Base-by-base conservation (phyloP, 768 basidiomycete genomes). In the Lentinus tigrinus region DNA sequence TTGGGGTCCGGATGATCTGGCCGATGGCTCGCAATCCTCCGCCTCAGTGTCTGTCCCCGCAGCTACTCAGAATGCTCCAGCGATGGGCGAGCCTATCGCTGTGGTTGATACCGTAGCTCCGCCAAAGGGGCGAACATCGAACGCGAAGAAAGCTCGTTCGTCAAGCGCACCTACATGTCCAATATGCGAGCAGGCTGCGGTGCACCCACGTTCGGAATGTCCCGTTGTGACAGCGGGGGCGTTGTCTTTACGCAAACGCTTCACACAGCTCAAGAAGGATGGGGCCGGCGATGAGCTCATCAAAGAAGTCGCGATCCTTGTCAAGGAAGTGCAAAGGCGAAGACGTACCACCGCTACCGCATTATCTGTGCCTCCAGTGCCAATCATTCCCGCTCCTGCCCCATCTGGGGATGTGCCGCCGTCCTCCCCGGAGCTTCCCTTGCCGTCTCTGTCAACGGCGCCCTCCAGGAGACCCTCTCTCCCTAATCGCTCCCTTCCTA, bases 191-290 rank as follows among this genome's bases (percentile, higher is more conserved):
- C 68, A 68, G 44, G 60, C 62, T 4, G 77, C 81, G 7, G 71
- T 74, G 38, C 85, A 87, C 60, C 70, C 75, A 52, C 78, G 77
- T n/a, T 74, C 74, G 49, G 68, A 67, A 43, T 87, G 85, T 65
- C 81, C 81, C 5, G 67, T 77, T 23, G 72, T 87, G 24, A 57
- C 71, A 24, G 74, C 73, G 37, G 80, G 82, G 10, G 65, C 77
- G 0, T 68, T 71, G 8, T 67, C 76, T 8, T 75, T 87, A 63
- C 73, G 71, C 59, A 70, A 69, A 49, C 81, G 83, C 52, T 67
- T 87, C 42, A 68, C 64, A 8, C 77, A 81, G 59, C 68, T 85
- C 19, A 69, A 73, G 63, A 60, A 70, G 34, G 51, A 44, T 14
- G 56, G 62, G 4, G 17, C 4, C 24, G 64, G 70, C 65, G 38